Conservation (phyloP, 371 early-diverging fungal genomes). For the Mortierella sp. region DNA sequence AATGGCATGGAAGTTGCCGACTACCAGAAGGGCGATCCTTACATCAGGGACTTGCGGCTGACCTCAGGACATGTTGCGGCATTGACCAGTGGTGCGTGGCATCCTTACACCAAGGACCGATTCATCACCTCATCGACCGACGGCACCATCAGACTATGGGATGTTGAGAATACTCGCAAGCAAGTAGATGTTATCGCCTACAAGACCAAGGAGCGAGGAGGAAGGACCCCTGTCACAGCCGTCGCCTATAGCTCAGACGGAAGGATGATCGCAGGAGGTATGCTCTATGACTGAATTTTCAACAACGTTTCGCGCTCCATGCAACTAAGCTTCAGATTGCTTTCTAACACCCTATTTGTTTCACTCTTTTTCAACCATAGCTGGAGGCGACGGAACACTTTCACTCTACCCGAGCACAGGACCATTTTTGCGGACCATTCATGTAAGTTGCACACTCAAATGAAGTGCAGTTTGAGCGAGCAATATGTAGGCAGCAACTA, state of each 20-base stretch:
- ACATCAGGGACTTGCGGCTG: constrained; percentile 88
- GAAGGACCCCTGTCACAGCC: constrained; percentile 75
- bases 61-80: constrained; percentile 93
- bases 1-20: constrained; percentile 82
- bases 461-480: too few species aligned
- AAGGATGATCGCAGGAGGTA: constrained; percentile 75
- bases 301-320: too few species aligned
- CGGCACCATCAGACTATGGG: constrained; percentile 92
- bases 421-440: constrained; percentile 35
- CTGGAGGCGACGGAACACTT: constrained; percentile 43
- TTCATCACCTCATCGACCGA: constrained; percentile 90
- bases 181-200: constrained; percentile 85
- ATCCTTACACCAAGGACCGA: constrained; percentile 73
- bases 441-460: constrained; percentile 57
- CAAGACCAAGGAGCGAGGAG: constrained; percentile 83
- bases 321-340: too few species aligned
- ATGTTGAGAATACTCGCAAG: constrained; percentile 77
- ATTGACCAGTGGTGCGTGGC: constrained; percentile 87
- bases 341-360: too few species aligned
- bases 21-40: constrained; percentile 93
- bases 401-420: constrained; percentile 44
- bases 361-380: background rate
- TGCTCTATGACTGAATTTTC: too few species aligned
- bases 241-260: constrained; percentile 78
- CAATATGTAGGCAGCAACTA: too few species aligned